Evolutionary conservation across 148 eudicot genomes (phyloP), one percentile per base, ranked within the genome.

Genomic region (Persicaria maculosa): DNA sequence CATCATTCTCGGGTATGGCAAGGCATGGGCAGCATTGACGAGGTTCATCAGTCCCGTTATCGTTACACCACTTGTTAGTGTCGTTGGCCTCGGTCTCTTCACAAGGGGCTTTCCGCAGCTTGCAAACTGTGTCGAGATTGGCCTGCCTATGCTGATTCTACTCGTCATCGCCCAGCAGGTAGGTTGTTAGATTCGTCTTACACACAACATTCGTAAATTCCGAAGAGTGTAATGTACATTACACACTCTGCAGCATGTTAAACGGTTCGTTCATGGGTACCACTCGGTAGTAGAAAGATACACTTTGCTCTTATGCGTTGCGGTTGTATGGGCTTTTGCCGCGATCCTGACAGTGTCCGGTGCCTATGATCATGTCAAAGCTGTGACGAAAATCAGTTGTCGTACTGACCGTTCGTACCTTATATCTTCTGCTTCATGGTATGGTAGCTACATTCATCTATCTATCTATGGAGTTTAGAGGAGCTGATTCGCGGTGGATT

Each of bases 371-470:
- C 74, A 84, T 82, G 94, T 73, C 15, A 73, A 74, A 72, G 31
- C 50, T 57, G 76, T 74, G 50, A 92, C 99, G 50, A 76, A 85
- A 78, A 47, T 57, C 75, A 92, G 89, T 76, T 95, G 99, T 71
- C 89, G 99, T 19, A 84, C 86, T 3, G 99, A 95, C 84, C 81
- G 81, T 58, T 84, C 91, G 0, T 72, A 45, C 70, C 94, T 92
- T 70, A 75, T 95, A 81, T 82, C 92, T 14, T 81, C 96, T 81
- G 93, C 99, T 83, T 91, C 99, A 81, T 92, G 99, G 99, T 92
- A 90, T 48, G 46, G 4, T 43, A 48, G 11, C 52, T 2, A 48
- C 52, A 48, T 7, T 48, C 3, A 1, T 65, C 19, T 2, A 3
- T 65, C 45, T 65, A 14, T 5, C 15, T 40, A 20, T 9, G 10